Base-by-base conservation (phyloP, 2,329 filamentous ascomycete genomes). In the Penicillium sp. region DNA sequence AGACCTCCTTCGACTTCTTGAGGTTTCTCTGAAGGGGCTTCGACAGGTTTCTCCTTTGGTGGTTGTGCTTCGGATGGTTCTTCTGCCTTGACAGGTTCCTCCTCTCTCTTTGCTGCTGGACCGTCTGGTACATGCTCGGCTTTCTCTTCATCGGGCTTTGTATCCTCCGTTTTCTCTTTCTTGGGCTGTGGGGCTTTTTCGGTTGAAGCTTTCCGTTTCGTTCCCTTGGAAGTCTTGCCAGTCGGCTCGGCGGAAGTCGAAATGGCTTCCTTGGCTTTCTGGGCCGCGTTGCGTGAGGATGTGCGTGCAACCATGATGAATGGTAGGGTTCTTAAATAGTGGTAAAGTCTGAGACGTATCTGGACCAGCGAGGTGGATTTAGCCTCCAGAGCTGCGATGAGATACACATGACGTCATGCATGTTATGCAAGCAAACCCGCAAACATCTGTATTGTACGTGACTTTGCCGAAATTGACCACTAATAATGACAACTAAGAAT, bases 211-310 rank as follows among this genome's bases (percentile, higher is more conserved):
- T 72, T 74, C 37, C 72, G 70, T 50, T 74, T 74, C 12, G 61
- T 57, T 26, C 57, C 57, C 38, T 61, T 63, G 21, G 50, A 56
- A n/a, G 65, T n/a, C 48, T 64, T 68, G 40, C 59, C 59, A n/a
- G n/a, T n/a, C n/a, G n/a, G n/a, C n/a, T n/a, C n/a, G n/a, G 49
- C 60, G 63, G n/a, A n/a, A 51, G 58, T 61, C 42, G 64, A 52
- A 50, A 70, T 67, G 24, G 71, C 68, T 53, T 72, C 63, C 48
- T 72, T 72, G 29, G 71, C 70, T 56, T 72, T 72, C 43, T 65
- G 64, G 8, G 71, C 70, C 4, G 71, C 71, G 5, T 52, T 70
- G 64, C n/a, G n/a, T n/a, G n/a, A n/a, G n/a, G 72, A 74, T 38
- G 68, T 67, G 53, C 69, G 58, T 39, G 62, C 61, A 45, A 60